Conservation (phyloP, 768 basidiomycete species). For the Boletellus ananiceps region DNA sequence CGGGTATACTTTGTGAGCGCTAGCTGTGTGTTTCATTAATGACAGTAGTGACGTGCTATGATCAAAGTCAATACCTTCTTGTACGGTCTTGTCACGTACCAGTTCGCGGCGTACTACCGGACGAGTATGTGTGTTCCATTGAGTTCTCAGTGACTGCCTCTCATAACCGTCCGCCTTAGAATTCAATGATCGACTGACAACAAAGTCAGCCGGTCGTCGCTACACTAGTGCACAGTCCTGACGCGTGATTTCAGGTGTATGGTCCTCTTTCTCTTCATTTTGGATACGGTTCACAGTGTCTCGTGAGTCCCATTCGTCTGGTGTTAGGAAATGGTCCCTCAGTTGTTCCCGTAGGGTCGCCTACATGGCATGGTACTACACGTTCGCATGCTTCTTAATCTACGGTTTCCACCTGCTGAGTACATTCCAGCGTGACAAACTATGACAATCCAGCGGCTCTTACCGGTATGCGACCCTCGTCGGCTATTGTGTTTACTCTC, state of each 20-base stretch:
- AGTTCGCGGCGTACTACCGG: constrained; percentile 37
- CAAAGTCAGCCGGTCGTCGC: background rate
- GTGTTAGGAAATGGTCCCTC: too few relatives aligned
- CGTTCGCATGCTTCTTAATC: background rate
- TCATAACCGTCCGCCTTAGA: background rate
- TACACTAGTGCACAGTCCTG: background rate
- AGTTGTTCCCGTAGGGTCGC: background rate
- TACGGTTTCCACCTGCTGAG: background rate
- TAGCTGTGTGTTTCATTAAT: background rate
- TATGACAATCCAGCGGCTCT: constrained; percentile 11
- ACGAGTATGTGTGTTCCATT: background rate
- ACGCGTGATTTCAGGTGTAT: background rate
- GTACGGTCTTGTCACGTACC: constrained; percentile 39
- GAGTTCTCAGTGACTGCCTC: background rate
- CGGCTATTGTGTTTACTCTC: background rate
- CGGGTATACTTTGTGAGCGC: constrained; percentile 14
- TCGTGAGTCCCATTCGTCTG: constrained; percentile 4
- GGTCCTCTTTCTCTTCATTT: constrained; percentile 10
- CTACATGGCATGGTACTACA: constrained; percentile 7
- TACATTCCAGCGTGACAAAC: constrained; percentile 10
- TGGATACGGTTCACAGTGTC: constrained; percentile 14
- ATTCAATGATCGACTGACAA: constrained; percentile 7
- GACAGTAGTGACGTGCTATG: background rate
- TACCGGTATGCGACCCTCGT: background rate
- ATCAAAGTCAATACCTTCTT: constrained; percentile 20